Base-by-base conservation (phyloP, 139 green algal genomes). In the Tetradesmus obliquus region DNA sequence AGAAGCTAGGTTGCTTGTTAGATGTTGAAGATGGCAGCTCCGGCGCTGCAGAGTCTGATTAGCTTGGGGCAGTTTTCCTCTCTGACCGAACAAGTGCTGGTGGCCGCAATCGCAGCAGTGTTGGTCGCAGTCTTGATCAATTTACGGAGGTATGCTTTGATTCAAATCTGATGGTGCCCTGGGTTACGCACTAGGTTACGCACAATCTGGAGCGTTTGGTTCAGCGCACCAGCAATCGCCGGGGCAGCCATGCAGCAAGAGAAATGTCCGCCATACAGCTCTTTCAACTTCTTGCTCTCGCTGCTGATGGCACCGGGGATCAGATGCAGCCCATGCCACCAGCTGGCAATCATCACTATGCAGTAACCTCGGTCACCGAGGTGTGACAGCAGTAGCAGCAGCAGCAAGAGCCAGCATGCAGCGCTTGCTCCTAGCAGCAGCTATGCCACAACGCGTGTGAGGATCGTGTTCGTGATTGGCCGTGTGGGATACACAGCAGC, bases 331-430 rank as follows among this genome's bases (percentile, higher is more conserved):
- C 19, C 62, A 72, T 72, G 62, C 62, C n/a, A 19, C 66, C 17
- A 76, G 13, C 15, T 19, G 66, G 12, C 15, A 4, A 76, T 76
- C 66, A 76, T 71, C 60, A 76, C 17, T 76, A 2, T 24, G 8
- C n/a, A 76, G 66, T 76, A 76, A 76, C 66, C 66, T 76, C 66
- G 66, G n/a, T n/a, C n/a, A n/a, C n/a, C n/a, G n/a, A n/a, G n/a
- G 66, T 76, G 32, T 45, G 32, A 45, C 32, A 45, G 32, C 32
- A 45, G n/a, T n/a, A n/a, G 66, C 66, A 76, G 66, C 10, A 76
- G 66, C 66, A 76, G 66, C 17, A 76, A n/a, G n/a, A 19, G 66
- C 17, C 66, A 76, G n/a, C 8, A 76, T 76, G 66, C 66, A 76
- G 5, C 2, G 10, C 19, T 19, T 19, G 60, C 60, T 20, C 2